These are phyloP conservation scores for Plenodomus tracheiphilus DNA, from an alignment of 2,329 filamentous ascomycete genomes.

Conservation along the genomic window DNA sequence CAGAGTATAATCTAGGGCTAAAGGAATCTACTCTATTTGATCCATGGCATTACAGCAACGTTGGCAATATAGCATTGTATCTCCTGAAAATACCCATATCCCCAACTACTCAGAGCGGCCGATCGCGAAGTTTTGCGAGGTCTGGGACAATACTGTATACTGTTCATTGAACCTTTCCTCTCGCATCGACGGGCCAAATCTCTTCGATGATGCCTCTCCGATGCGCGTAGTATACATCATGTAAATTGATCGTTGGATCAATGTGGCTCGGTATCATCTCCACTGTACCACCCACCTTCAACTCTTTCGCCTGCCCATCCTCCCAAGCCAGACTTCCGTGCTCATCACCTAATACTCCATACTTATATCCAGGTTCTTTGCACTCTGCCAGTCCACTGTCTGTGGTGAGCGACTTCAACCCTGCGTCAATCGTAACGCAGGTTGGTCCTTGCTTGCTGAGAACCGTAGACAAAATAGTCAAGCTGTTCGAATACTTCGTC, in stretches of 20 bases:
- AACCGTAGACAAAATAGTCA: conserved; percentile 55
- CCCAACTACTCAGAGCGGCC: too few relatives aligned
- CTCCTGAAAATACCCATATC: too few relatives aligned
- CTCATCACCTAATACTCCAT: conserved; percentile 54
- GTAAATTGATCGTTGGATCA: conserved; percentile 58
- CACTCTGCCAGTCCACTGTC: conserved; percentile 57
- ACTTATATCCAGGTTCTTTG: conserved; percentile 47
- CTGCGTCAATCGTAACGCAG: conserved; percentile 54
- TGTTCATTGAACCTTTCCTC: conserved; percentile 55
- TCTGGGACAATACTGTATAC: background rate
- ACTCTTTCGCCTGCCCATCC: conserved; percentile 36
- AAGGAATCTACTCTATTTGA: too few relatives aligned
- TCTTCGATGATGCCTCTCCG: conserved; percentile 54
- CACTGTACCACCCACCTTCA: conserved; percentile 52
- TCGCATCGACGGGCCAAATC: conserved; percentile 56
- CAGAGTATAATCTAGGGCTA: too few relatives aligned
- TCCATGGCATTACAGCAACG: too few relatives aligned
- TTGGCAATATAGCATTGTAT: too few relatives aligned
- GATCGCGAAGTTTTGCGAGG: background rate
- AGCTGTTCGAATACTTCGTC: conserved; percentile 52
- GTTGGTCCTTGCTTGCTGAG: conserved; percentile 52
- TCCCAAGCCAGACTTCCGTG: conserved; percentile 55
- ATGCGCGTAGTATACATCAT: conserved; percentile 57
- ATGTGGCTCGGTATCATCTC: conserved; percentile 61
- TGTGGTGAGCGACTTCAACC: conserved; percentile 56